These are phyloP conservation scores for Trichoderma lentiforme DNA, from an alignment of 2,329 filamentous ascomycete genomes.

Conservation along the genomic window DNA sequence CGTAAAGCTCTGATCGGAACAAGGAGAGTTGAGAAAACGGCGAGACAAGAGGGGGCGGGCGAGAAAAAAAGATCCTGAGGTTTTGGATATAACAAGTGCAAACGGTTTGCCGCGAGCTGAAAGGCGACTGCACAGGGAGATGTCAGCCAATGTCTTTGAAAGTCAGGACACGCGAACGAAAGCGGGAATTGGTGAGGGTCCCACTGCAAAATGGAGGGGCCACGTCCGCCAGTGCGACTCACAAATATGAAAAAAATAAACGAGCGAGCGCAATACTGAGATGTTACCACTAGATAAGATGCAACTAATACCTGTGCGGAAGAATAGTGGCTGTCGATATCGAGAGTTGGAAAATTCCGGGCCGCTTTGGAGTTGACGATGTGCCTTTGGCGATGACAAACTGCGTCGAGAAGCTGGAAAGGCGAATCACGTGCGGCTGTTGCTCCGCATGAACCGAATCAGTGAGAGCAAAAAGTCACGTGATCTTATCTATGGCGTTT, in stretches of 20 bases:
- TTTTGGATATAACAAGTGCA: conserved; percentile 20
- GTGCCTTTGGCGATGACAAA: conserved; percentile 22
- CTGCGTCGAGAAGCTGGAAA: conserved; percentile 21
- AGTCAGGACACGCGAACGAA: conserved; percentile 23
- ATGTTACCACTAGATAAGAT: conserved; percentile 34
- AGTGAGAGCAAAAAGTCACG: conserved; percentile 4
- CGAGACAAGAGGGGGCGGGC: background rate
- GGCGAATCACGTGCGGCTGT: conserved; percentile 14
- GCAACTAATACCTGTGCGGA: conserved; percentile 40
- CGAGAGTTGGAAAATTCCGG: conserved; percentile 23
- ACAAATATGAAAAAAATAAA: conserved; percentile 32
- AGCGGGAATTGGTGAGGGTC: conserved; percentile 18
- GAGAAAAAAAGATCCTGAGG: background rate
- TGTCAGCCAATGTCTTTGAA: conserved; percentile 26
- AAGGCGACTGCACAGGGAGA: conserved; percentile 24
- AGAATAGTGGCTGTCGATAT: conserved; percentile 38
- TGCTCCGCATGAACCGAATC: conserved; percentile 17
- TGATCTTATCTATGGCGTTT: conserved; percentile 8
- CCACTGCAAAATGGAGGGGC: conserved; percentile 18
- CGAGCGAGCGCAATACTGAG: conserved; percentile 32
- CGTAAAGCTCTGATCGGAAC: conserved; percentile 8
- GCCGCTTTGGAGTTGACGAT: conserved; percentile 19
- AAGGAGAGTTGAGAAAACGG: background rate
- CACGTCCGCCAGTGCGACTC: conserved; percentile 24
- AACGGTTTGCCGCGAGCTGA: conserved; percentile 23